These are phyloP conservation scores for Phytophthora ramorum DNA, from an alignment of 352 stramenopile genomes.

Conservation along the genomic window DNA sequence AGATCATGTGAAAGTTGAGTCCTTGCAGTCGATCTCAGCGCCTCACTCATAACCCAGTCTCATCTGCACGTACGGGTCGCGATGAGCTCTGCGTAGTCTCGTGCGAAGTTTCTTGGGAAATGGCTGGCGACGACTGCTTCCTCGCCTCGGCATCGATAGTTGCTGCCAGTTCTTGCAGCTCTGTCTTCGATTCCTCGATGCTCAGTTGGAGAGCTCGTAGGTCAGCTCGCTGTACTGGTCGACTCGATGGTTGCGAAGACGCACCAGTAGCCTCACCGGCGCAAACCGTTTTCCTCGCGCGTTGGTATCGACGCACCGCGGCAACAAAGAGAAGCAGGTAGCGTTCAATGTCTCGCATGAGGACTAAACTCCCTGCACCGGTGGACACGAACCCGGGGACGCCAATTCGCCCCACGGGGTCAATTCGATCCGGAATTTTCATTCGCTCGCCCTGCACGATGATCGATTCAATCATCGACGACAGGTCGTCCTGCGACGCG, in stretches of 20 bases:
- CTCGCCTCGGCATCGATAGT: slow-evolving; percentile 17
- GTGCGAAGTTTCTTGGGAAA: neutral
- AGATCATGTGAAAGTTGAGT: slow-evolving; percentile 10
- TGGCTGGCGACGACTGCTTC: slow-evolving; percentile 9
- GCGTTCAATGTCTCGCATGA: slow-evolving; percentile 39
- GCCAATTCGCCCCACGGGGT: slow-evolving; percentile 28
- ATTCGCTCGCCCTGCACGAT: slow-evolving; percentile 30
- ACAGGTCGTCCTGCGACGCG: slow-evolving; percentile 35
- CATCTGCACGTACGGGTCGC: slow-evolving; percentile 32
- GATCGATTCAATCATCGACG: slow-evolving; percentile 31
- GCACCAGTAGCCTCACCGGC: slow-evolving; percentile 3
- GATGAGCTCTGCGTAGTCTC: slow-evolving; percentile 2
- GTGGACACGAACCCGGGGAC: slow-evolving; percentile 40
- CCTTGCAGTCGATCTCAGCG: slow-evolving; percentile 3
- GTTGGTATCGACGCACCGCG: slow-evolving; percentile 41
- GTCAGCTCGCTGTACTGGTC: slow-evolving; percentile 19
- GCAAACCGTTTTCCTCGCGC: slow-evolving; percentile 11
- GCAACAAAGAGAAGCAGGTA: slow-evolving; percentile 39
- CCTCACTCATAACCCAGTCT: slow-evolving; percentile 14
- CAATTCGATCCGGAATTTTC: slow-evolving; percentile 32
- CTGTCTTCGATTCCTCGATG: slow-evolving; percentile 43
- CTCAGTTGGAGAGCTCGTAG: slow-evolving; percentile 35
- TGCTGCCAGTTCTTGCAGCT: slow-evolving; percentile 32
- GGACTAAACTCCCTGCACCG: slow-evolving; percentile 18
- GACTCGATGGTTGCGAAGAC: neutral